Conservation (phyloP, 441 rosid species). For the Gossypium aridum region DNA sequence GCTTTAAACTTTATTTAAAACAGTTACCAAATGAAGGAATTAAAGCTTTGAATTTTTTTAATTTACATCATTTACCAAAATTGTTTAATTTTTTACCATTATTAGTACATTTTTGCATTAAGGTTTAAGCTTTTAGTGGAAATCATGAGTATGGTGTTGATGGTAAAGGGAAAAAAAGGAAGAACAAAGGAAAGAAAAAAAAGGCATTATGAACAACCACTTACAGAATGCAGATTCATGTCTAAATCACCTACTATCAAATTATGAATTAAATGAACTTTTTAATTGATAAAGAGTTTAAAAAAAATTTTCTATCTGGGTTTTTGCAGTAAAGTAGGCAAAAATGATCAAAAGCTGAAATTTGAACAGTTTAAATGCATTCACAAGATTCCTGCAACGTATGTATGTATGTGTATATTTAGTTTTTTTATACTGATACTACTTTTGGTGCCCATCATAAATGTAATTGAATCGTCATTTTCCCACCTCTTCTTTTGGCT, state of each 20-base stretch:
- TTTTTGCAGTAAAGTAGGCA: background rate
- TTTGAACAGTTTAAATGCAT: slow-evolving; percentile 15
- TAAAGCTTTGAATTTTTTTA: background rate
- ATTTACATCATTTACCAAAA: background rate
- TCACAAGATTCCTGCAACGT: slow-evolving; percentile 40
- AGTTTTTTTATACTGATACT: background rate
- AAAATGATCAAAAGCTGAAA: slow-evolving; percentile 1
- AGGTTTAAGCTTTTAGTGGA: background rate
- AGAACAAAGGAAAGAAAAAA: background rate
- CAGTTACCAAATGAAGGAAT: background rate
- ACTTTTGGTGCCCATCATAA: slow-evolving; percentile 30
- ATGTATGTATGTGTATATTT: background rate
- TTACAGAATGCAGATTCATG: slow-evolving; percentile 3
- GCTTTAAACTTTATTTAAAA: background rate
- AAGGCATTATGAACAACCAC: background rate
- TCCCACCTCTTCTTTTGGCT: background rate
- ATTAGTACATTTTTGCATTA: background rate
- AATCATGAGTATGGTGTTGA: slow-evolving; percentile 1
- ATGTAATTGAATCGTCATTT: slow-evolving; percentile 17
- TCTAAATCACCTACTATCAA: slow-evolving; percentile 5
- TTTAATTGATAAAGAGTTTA: background rate
- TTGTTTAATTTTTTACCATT: background rate
- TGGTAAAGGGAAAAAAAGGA: background rate
- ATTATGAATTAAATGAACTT: background rate
- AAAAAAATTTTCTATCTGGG: background rate